Conservation (phyloP, 192 early-diverging fungal genomes). For the Phycomyces nitens region DNA sequence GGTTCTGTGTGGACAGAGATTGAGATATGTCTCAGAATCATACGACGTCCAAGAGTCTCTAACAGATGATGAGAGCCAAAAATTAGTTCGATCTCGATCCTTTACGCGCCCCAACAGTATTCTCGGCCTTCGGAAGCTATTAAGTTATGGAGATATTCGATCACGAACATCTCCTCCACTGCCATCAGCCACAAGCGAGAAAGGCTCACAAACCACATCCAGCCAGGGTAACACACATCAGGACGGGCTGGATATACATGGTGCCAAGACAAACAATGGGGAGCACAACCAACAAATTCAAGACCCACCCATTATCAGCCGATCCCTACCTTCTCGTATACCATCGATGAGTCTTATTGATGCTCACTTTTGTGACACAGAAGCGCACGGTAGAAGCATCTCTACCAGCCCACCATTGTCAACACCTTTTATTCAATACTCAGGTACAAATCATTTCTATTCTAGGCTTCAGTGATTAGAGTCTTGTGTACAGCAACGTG, state of each 20-base stretch:
- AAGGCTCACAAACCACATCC: not conserved
- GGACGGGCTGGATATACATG: too few relatives aligned
- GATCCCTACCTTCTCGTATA: not conserved
- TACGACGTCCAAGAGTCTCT: not conserved
- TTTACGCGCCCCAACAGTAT: slow-evolving; percentile 9
- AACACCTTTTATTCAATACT: too few relatives aligned
- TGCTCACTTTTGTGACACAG: not conserved
- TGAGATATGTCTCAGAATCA: slow-evolving; percentile 12
- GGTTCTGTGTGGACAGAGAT: slow-evolving; percentile 3
- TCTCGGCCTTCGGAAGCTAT: slow-evolving; percentile 19
- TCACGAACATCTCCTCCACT: not conserved
- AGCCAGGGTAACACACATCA: too few relatives aligned
- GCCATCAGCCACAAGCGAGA: not conserved
- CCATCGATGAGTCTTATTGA: not conserved
- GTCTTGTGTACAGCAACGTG: too few relatives aligned
- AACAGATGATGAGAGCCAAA: not conserved
- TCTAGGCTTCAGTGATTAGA: too few relatives aligned
- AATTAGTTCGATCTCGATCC: slow-evolving; percentile 10
- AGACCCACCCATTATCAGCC: not conserved
- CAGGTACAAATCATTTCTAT: too few relatives aligned
- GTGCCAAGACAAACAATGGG: not conserved
- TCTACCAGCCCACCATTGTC: not conserved
- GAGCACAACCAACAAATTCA: not conserved
- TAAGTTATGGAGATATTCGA: slow-evolving; percentile 5
- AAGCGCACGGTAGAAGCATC: not conserved